A percentile compares a stretch with the other conserved stretches of the same genome.
Evolutionary conservation across 139 green algal genomes (phyloP).

Genomic region (Closterium sp.): DNA sequence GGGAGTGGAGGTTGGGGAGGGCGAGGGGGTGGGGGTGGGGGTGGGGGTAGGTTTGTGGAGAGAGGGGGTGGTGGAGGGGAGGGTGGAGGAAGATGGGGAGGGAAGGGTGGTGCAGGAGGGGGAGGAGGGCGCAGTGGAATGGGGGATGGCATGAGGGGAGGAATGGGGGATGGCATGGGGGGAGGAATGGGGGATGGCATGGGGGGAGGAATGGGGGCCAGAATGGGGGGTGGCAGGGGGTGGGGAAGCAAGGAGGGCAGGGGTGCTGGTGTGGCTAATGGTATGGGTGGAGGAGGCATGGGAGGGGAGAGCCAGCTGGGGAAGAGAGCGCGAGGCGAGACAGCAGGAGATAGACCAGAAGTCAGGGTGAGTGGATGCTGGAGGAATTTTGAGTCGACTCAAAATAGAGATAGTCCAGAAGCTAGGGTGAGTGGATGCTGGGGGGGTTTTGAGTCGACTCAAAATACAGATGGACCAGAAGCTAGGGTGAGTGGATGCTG

Average conservation of each 20-base stretch:
- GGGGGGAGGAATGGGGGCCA: neutral
- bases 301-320: neutral
- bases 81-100: conserved; percentile 14
- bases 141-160: neutral
- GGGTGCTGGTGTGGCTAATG: neutral
- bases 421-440: neutral
- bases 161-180: neutral
- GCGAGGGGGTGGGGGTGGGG: neutral
- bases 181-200: neutral
- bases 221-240: neutral
- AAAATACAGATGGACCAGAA: neutral
- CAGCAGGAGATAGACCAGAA: neutral
- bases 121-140: neutral
- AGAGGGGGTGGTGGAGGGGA: conserved; percentile 14
- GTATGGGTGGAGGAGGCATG: neutral
- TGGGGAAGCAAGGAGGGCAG: neutral
- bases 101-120: neutral
- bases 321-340: neutral
- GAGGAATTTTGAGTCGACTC: too few species aligned
- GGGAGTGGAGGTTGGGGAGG: neutral
- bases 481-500: neutral
- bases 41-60: conserved; percentile 19
- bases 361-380: neutral
- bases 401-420: neutral
- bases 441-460: too few species aligned